Conservation (phyloP, 2,329 filamentous ascomycete species). For the Pseudogymnoascus sp. region DNA sequence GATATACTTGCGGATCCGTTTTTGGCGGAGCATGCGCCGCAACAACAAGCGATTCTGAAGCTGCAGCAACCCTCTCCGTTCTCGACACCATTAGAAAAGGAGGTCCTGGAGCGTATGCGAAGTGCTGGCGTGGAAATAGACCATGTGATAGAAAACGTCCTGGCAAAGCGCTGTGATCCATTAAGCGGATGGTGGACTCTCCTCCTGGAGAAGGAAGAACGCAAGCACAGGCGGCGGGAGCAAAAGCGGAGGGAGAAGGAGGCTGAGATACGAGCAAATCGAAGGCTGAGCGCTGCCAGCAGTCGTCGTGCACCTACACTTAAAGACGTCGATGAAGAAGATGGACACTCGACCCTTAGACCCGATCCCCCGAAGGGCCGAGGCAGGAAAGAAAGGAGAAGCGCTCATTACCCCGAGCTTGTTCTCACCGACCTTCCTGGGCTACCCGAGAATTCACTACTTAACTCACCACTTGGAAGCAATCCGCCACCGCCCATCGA, state of each 20-base stretch:
- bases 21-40: slow-evolving; percentile 74
- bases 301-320: slow-evolving; percentile 72
- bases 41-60: slow-evolving; percentile 84
- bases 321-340: slow-evolving; percentile 72
- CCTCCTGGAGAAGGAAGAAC: slow-evolving; percentile 85
- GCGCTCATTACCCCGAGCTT: slow-evolving; percentile 55
- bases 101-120: slow-evolving; percentile 85
- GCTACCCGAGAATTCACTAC: slow-evolving; percentile 52
- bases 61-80: slow-evolving; percentile 75
- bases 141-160: slow-evolving; percentile 85
- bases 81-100: slow-evolving; percentile 77
- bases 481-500: slow-evolving; percentile 64
- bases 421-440: slow-evolving; percentile 67
- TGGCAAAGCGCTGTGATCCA: slow-evolving; percentile 81
- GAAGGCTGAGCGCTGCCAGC: slow-evolving; percentile 81
- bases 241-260: slow-evolving; percentile 80
- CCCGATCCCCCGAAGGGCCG: slow-evolving; percentile 56
- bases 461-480: slow-evolving; percentile 23
- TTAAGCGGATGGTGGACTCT: slow-evolving; percentile 95
- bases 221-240: slow-evolving; percentile 73
- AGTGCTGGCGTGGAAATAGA: slow-evolving; percentile 92
- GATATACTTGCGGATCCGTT: slow-evolving; percentile 88
- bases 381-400: slow-evolving; percentile 71
- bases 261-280: slow-evolving; percentile 66
- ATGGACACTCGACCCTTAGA: slow-evolving; percentile 38